Conservation (phyloP, 2,329 filamentous ascomycete species). For the Clathrospora elynae region DNA sequence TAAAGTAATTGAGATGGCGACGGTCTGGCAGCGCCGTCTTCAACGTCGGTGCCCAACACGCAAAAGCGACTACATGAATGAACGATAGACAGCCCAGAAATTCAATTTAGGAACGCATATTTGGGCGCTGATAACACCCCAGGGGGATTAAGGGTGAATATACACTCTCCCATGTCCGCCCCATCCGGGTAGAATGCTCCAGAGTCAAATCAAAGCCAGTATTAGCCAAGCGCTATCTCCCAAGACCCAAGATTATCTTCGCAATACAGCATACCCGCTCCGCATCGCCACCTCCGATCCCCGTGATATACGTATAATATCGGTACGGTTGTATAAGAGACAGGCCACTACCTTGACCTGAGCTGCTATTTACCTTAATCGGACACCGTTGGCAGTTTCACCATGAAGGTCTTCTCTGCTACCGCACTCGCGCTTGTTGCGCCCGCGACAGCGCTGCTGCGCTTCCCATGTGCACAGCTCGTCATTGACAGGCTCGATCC, state of each 20-base stretch:
- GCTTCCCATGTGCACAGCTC: constrained; percentile 34
- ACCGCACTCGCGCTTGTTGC: constrained; percentile 21
- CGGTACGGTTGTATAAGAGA: constrained; percentile 7
- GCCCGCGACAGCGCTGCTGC: constrained; percentile 26
- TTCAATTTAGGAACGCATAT: too few relatives aligned
- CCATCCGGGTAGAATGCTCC: too few relatives aligned
- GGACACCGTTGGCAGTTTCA: constrained; percentile 1
- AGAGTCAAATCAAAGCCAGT: too few relatives aligned
- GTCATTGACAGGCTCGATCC: constrained; percentile 33
- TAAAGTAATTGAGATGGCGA: not conserved
- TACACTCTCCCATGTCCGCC: too few relatives aligned
- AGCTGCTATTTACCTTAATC: not conserved
- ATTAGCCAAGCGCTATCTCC: constrained; percentile 1
- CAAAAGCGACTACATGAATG: too few relatives aligned
- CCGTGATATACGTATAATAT: not conserved
- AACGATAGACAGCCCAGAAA: too few relatives aligned
- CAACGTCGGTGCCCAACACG: too few relatives aligned
- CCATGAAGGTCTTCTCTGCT: constrained; percentile 24
- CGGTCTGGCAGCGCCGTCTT: too few relatives aligned
- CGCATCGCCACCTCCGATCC: constrained; percentile 2
- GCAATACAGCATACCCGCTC: constrained; percentile 2
- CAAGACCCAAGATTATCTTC: not conserved
- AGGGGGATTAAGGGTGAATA: too few relatives aligned
- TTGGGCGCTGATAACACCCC: too few relatives aligned
- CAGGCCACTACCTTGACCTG: not conserved